Base-by-base conservation (phyloP, 371 early-diverging fungal genomes). In the Dichotomocladium elegans region DNA sequence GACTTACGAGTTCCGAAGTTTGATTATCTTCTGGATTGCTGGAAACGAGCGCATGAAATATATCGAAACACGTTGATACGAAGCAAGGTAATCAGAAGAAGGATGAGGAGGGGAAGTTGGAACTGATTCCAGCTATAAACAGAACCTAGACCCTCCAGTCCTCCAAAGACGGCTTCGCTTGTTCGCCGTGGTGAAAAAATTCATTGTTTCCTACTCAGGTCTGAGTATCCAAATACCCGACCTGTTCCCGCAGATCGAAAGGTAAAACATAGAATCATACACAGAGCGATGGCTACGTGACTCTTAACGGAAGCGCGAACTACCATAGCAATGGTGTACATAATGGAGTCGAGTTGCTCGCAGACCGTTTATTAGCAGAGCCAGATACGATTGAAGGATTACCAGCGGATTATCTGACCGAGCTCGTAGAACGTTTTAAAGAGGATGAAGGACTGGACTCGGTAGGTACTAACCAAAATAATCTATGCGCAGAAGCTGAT, bases 131-230 rank as follows among this genome's bases (percentile, higher is more conserved):
- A 15, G 24, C 12, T 30, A n/a, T 44, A 34, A 17, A 7, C 24
- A 83, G 80, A 71, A 68, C 4, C 69, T 90, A 7, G 87, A 88
- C 4, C 63, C 71, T 12, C 49, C 69, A 1, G 74, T 79, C 17
- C 61, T 89, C 1, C 66, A 77, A 9, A 68, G 79, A 28, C 79
- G 93, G n/a, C 46, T 90, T 3, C 37, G 46, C 8, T 79, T 80
- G 4, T 41, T 95, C 48, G 79, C 82, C 33, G 59, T 58, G 11
- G 70, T 77, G 17, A 72, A 79, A 41, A 64, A 43, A 0, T 53
- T 95, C 45, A 48, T 92, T 17, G 77, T 94, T 1, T 94, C 90
- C 42, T 97, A 95, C 60, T 77, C 86, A 35, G 93, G 93, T 10
- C 73, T 95, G 41, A 80, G 89, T 19, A 58, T 95, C 26, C 91